Conservation (phyloP, 345 rosid species). For the Tarenaya hassleriana region DNA sequence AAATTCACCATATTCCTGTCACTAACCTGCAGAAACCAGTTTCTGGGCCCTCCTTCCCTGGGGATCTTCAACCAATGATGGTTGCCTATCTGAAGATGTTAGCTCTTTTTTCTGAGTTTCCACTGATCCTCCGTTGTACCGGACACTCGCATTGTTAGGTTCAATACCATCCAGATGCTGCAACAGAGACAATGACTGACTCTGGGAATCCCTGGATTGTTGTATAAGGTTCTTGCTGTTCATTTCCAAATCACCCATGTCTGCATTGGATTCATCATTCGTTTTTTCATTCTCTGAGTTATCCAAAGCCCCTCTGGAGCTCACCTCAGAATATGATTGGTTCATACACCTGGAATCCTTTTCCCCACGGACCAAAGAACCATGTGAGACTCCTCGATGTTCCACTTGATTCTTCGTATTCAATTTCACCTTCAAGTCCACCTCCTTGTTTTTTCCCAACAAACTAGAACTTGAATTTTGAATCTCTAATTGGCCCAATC, state of each 20-base stretch:
- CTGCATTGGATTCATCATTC: slow-evolving; percentile 31
- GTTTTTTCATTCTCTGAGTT: slow-evolving; percentile 28
- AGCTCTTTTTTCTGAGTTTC: slow-evolving; percentile 39
- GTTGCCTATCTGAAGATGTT: slow-evolving; percentile 31
- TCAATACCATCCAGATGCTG: slow-evolving; percentile 46
- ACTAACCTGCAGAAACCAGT: slow-evolving; percentile 36
- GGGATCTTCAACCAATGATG: slow-evolving; percentile 40
- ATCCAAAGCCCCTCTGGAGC: slow-evolving; percentile 28
- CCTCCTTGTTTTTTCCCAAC: slow-evolving; percentile 33
- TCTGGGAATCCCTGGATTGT: no score
- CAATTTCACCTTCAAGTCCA: slow-evolving; percentile 28
- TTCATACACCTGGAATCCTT: slow-evolving; percentile 24
- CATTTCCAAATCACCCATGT: slow-evolving; percentile 30
- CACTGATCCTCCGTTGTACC: slow-evolving; percentile 40
- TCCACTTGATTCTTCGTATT: slow-evolving; percentile 36
- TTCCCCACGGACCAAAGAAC: slow-evolving; percentile 30
- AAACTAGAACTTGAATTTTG: slow-evolving; percentile 24
- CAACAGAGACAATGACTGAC: no score
- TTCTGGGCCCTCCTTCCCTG: slow-evolving; percentile 51
- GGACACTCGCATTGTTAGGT: slow-evolving; percentile 34
- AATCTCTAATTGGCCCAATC: slow-evolving; percentile 35
- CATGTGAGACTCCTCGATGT: slow-evolving; percentile 36
- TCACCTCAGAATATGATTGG: slow-evolving; percentile 29
- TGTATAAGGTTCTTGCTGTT: slow-evolving; percentile 33
- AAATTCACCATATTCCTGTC: slow-evolving; percentile 9